These are phyloP conservation scores for Mycena haematopus DNA, from an alignment of 768 basidiomycete genomes.

Conservation along the genomic window DNA sequence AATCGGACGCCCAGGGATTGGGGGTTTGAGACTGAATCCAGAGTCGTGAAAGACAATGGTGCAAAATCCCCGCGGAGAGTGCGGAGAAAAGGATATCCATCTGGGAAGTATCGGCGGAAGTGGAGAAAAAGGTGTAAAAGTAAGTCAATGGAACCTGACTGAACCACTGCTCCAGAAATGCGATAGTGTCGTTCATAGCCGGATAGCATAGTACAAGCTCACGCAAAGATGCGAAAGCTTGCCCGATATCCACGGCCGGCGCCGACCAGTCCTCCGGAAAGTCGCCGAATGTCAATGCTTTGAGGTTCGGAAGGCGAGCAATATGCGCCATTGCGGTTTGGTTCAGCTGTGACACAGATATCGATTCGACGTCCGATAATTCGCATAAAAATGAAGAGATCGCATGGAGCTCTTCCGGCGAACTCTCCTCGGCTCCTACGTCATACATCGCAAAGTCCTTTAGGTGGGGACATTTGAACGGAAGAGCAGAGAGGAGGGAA, in stretches of 20 bases:
- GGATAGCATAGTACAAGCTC: background rate
- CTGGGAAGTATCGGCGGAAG: no score
- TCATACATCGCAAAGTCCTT: background rate
- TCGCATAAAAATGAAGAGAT: background rate
- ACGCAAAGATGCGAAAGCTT: background rate
- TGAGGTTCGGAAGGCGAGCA: background rate
- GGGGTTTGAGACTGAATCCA: background rate
- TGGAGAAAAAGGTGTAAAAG: no score
- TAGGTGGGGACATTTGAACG: background rate
- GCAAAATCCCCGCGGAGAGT: background rate
- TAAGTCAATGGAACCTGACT: background rate
- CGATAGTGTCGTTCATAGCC: background rate
- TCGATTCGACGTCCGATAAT: background rate
- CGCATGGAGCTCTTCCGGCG: no score
- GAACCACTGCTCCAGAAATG: background rate
- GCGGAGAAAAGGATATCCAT: no score
- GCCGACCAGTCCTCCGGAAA: background rate
- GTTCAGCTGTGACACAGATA: background rate
- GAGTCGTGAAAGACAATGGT: background rate
- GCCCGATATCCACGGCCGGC: background rate
- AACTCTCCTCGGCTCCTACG: no score
- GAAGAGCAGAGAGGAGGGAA: background rate
- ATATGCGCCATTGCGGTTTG: background rate
- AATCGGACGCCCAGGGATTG: background rate
- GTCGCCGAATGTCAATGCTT: background rate